A percentile compares a stretch with the other conserved stretches of the same genome.
These are phyloP conservation scores for Hymenoscyphus occultus DNA, from an alignment of 2,329 filamentous ascomycete genomes.

Conservation along the genomic window DNA sequence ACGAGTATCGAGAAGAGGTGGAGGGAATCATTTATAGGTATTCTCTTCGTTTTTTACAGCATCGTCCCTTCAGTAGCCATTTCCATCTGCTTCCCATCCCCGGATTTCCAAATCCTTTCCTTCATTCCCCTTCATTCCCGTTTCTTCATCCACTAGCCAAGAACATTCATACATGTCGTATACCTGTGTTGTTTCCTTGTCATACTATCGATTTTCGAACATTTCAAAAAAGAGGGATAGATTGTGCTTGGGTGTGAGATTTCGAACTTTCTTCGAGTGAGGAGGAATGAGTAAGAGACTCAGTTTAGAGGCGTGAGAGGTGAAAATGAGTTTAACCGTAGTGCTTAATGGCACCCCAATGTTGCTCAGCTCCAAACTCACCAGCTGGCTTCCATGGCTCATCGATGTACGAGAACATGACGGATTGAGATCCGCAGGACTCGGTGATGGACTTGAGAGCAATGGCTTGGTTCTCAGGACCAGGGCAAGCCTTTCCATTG, in stretches of 20 bases:
- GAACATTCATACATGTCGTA: background rate
- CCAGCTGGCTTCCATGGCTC: conserved; percentile 79
- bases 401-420: conserved; percentile 79
- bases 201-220: background rate
- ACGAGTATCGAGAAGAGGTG: background rate
- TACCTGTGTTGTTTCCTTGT: background rate
- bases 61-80: background rate
- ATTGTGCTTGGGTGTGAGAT: background rate
- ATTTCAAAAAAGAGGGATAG: background rate
- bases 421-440: conserved; percentile 62
- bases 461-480: conserved; percentile 60
- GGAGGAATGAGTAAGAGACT: background rate
- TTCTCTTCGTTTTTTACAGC: background rate
- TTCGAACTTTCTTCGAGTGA: background rate
- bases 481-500: conserved; percentile 73
- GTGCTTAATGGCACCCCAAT: conserved; percentile 59
- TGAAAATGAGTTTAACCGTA: conserved; percentile 17
- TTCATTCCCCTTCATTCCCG: background rate
- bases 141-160: background rate
- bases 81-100: background rate
- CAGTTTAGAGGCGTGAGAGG: background rate
- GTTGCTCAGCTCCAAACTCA: conserved; percentile 70
- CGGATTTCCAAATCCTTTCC: background rate
- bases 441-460: conserved; percentile 72
- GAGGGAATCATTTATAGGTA: conserved; percentile 2